Conservation (phyloP, 345 rosid genomes). For the Hevea brasiliensis region DNA sequence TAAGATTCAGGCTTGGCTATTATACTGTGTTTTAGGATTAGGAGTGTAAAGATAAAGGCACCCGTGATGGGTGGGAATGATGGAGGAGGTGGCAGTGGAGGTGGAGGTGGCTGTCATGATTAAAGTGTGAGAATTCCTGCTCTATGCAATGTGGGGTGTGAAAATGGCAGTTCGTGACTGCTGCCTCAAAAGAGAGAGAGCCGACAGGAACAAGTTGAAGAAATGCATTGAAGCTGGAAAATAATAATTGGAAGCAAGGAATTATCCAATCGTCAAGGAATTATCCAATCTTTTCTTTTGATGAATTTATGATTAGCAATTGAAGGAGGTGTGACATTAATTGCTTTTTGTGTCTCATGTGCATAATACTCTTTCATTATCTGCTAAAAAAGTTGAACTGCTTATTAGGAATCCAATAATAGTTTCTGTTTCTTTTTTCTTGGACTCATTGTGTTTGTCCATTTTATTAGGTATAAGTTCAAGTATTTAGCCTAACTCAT, state of each 20-base stretch:
- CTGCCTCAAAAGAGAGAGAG: constrained; percentile 14
- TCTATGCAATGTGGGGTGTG: constrained; percentile 22
- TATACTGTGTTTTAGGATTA: no score
- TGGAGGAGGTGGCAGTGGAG: background rate
- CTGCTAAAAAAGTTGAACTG: background rate
- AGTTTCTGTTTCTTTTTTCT: background rate
- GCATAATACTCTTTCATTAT: background rate
- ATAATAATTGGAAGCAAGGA: background rate
- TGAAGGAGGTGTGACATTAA: background rate
- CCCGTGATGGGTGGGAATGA: constrained; percentile 24
- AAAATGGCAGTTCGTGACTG: constrained; percentile 32
- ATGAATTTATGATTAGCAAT: background rate
- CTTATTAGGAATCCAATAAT: constrained; percentile 6
- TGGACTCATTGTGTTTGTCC: background rate
- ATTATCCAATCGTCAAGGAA: background rate
- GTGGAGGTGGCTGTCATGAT: constrained; percentile 51
- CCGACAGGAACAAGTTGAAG: background rate
- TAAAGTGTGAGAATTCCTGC: constrained; percentile 36
- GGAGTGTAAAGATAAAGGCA: background rate
- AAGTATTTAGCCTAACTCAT: no score
- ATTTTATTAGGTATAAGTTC: no score
- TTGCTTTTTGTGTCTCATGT: background rate
- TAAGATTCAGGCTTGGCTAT: no score
- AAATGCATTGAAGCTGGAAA: background rate
- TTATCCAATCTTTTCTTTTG: background rate